These are phyloP conservation scores for Penicillium capsulatum DNA, from an alignment of 2,329 filamentous ascomycete genomes.

Conservation along the genomic window DNA sequence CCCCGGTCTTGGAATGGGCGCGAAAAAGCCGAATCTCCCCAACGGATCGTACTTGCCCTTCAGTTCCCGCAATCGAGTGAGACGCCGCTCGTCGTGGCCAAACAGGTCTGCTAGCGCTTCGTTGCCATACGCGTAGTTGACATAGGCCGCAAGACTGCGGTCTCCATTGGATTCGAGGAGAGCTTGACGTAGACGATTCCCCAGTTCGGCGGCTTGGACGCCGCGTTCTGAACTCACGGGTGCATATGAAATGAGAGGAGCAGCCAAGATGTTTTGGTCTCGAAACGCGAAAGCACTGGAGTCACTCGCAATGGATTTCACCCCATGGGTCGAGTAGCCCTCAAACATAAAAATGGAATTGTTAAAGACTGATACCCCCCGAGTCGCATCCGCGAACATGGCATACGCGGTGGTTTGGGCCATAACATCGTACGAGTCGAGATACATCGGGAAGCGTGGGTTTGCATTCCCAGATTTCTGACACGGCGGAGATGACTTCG, in stretches of 20 bases:
- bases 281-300: slow-evolving; percentile 49
- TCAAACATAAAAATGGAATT: slow-evolving; percentile 54
- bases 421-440: slow-evolving; percentile 38
- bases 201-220: slow-evolving; percentile 24
- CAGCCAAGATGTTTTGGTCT: slow-evolving; percentile 41
- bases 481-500: slow-evolving; percentile 37
- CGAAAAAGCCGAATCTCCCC: too few relatives aligned
- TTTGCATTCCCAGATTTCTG: slow-evolving; percentile 42
- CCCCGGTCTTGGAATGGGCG: too few relatives aligned
- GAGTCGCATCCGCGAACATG: slow-evolving; percentile 34
- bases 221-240: slow-evolving; percentile 24
- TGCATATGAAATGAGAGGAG: slow-evolving; percentile 30
- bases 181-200: slow-evolving; percentile 29
- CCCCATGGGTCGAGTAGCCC: slow-evolving; percentile 49
- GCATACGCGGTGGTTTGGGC: slow-evolving; percentile 39
- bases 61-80: too few relatives aligned
- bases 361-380: slow-evolving; percentile 30
- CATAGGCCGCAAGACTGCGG: slow-evolving; percentile 24
- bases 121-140: slow-evolving; percentile 32
- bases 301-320: slow-evolving; percentile 35
- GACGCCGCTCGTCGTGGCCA: too few relatives aligned
- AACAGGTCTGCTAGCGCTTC: too few relatives aligned
- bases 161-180: slow-evolving; percentile 22
- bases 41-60: too few relatives aligned
- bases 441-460: slow-evolving; percentile 46